Percentiles rank a stretch among this genome's conserved stretches.
Conservation (phyloP, 73 alveolate genomes). For the Tetrahymena borealis region DNA sequence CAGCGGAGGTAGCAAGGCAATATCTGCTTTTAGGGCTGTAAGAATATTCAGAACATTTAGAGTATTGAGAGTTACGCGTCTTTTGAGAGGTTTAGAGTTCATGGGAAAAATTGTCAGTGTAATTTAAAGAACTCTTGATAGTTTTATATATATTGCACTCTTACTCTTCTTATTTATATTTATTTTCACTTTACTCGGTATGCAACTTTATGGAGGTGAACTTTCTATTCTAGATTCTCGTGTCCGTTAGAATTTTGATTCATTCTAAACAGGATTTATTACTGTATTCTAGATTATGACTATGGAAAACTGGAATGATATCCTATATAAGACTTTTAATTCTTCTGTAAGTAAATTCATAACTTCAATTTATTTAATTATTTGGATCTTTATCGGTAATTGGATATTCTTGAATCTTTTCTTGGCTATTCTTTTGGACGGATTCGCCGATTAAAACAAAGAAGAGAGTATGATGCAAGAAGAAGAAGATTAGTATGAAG, state of each 20-base stretch:
- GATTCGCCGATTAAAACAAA: conserved; percentile 64
- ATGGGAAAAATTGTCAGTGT: conserved; percentile 85
- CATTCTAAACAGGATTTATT: conserved; percentile 78
- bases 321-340: conserved; percentile 60
- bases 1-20: conserved; percentile 57
- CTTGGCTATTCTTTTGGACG: conserved; percentile 84
- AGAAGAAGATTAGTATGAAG: conserved; percentile 7
- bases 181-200: conserved; percentile 88
- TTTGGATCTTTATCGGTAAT: conserved; percentile 94
- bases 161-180: conserved; percentile 82
- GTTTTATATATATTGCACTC: conserved; percentile 67
- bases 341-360: conserved; percentile 39
- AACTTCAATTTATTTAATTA: conserved; percentile 64
- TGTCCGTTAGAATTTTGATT: conserved; percentile 72
- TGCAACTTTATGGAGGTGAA: conserved; percentile 91
- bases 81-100: conserved; percentile 74
- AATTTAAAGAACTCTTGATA: conserved; percentile 67
- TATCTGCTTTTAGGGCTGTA: conserved; percentile 74
- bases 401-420: conserved; percentile 86
- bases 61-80: conserved; percentile 87
- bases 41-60: conserved; percentile 94
- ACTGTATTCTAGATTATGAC: conserved; percentile 85
- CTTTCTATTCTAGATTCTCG: conserved; percentile 34
- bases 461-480: conserved; percentile 12
- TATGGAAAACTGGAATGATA: conserved; percentile 86